These are phyloP conservation scores for Leishmania major DNA, from an alignment of 208 protist species.

Conservation along the genomic window DNA sequence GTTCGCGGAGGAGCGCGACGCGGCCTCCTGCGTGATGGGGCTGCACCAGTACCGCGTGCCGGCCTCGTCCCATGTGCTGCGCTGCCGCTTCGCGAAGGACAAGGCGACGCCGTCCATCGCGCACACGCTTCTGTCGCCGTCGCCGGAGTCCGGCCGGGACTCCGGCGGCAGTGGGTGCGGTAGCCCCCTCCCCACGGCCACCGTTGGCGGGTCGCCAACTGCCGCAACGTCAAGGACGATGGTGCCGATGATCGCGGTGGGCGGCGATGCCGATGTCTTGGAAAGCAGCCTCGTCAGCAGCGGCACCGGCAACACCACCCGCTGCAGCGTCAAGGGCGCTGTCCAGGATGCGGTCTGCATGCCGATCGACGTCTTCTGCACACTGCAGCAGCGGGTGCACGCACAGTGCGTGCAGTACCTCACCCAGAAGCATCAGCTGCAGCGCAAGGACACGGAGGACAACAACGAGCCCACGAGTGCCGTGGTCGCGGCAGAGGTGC, in stretches of 20 bases:
- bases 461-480: not conserved
- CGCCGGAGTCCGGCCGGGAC: not conserved
- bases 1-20: constrained; percentile 47
- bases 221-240: not conserved
- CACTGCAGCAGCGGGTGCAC: constrained; percentile 16
- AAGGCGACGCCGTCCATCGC: constrained; percentile 62
- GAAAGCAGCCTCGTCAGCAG: not conserved
- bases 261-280: not conserved
- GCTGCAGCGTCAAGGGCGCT: not conserved
- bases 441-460: not conserved
- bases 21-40: constrained; percentile 39
- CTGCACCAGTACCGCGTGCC: constrained; percentile 28
- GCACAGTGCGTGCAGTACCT: constrained; percentile 15
- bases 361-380: constrained; percentile 28
- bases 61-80: constrained; percentile 30
- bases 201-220: not conserved
- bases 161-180: not conserved
- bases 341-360: constrained; percentile 11
- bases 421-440: not conserved
- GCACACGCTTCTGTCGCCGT: constrained; percentile 6
- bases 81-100: constrained; percentile 61
- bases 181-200: not conserved
- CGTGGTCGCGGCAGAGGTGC: not conserved
- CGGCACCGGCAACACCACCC: not conserved
- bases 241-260: not conserved